Percentiles rank a stretch among this genome's conserved stretches.
These are phyloP conservation scores for Epichloe aotearoae DNA, from an alignment of 2,329 filamentous ascomycete genomes.

Conservation along the genomic window DNA sequence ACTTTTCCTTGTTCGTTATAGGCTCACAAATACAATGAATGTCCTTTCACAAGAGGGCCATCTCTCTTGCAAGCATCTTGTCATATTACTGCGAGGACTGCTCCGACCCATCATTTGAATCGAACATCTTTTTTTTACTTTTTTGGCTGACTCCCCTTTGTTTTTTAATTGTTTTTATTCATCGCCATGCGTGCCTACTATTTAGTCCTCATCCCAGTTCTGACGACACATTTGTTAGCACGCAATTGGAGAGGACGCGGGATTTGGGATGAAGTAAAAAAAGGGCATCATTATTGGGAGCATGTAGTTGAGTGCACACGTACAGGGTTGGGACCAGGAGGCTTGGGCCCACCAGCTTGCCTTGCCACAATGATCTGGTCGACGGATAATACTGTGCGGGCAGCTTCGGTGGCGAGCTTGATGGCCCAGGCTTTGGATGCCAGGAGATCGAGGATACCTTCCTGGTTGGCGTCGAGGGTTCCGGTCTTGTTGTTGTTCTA, in stretches of 20 bases:
- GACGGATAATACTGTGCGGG: conserved; percentile 84
- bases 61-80: too few species aligned
- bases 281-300: too few species aligned
- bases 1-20: background rate
- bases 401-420: conserved; percentile 88
- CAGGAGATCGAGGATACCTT: conserved; percentile 85
- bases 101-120: too few species aligned
- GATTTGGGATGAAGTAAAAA: too few species aligned
- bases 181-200: conserved; percentile 10
- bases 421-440: conserved; percentile 94
- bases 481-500: conserved; percentile 68
- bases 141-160: background rate
- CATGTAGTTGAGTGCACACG: conserved; percentile 12
- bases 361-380: conserved; percentile 98
- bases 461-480: conserved; percentile 70
- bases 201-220: conserved; percentile 53
- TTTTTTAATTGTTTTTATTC: background rate
- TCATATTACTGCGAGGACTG: too few species aligned
- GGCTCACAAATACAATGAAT: background rate
- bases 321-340: conserved; percentile 77
- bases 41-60: too few species aligned
- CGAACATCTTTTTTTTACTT: background rate
- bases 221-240: conserved; percentile 10
- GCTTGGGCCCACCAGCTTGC: conserved; percentile 95
- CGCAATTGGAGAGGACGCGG: background rate